Conservation (phyloP, 78 protist genomes). For the Dictyostelium purpureum region DNA sequence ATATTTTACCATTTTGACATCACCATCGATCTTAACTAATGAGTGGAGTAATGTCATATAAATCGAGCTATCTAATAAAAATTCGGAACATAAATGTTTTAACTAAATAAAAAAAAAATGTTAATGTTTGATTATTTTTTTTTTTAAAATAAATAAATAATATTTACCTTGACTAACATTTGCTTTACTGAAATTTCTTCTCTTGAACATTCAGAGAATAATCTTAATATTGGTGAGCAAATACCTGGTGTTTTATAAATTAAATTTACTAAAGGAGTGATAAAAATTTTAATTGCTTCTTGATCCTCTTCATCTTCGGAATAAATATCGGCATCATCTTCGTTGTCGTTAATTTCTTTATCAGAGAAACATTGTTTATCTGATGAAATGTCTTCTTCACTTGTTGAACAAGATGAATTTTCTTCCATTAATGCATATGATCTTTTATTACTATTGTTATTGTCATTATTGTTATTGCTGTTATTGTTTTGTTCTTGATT, state of each 20-base stretch:
- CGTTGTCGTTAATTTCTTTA: background rate
- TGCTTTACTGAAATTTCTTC: conserved; percentile 29
- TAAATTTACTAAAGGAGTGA: conserved; percentile 10
- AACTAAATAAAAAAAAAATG: background rate
- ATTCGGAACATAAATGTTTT: conserved; percentile 3
- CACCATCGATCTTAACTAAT: conserved; percentile 52
- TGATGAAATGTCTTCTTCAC: background rate
- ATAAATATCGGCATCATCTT: conserved; percentile 7
- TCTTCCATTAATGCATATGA: background rate
- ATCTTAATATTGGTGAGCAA: background rate
- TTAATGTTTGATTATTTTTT: background rate
- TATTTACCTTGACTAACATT: conserved; percentile 48
- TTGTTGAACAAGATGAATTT: background rate
- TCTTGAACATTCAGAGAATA: conserved; percentile 34
- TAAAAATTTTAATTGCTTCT: background rate
- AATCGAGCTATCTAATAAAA: conserved; percentile 4
- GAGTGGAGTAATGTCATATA: conserved; percentile 18
- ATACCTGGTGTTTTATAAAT: conserved; percentile 3
- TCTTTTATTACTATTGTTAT: background rate
- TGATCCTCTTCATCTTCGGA: conserved; percentile 15
- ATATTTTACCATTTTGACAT: conserved; percentile 54
- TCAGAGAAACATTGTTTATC: conserved; percentile 1
- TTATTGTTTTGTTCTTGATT: background rate
- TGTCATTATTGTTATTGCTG: background rate
- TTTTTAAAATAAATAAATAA: background rate